Base-by-base conservation (phyloP, 352 stramenopile genomes). In the Lagenidium sp. region DNA sequence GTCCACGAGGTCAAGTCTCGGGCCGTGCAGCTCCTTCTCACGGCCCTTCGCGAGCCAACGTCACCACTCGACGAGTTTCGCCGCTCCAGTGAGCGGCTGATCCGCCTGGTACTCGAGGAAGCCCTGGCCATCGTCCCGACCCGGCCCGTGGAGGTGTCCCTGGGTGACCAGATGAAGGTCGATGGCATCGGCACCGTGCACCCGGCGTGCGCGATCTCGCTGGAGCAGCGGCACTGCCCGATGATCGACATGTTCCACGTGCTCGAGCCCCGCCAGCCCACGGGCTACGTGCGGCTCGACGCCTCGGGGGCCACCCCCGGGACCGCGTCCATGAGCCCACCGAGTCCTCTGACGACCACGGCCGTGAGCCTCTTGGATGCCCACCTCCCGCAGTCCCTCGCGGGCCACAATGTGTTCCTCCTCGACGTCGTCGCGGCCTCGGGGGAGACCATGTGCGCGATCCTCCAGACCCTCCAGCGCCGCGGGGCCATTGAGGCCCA, bases 31-130 rank as follows among this genome's bases (percentile, higher is more conserved):
- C 29, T 76, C 13, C 50, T 85, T 22, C 55, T 81, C 15, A 71
- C 68, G 12, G 60, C 47, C 13, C 22, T 82, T 22, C 41, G 54
- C 12, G 57, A 63, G 31, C 55, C 55, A 36, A 44, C 65, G n/a
- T 65, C 68, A 10, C 60, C 52, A 1, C 35, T 42, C 22, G 45
- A 32, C 40, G 46, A 68, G 28, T 68, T 77, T 45, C 57, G 53
- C n/a, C 60, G 62, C 19, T 56, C 41, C 11, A 59, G 47, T 15
- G 53, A 74, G 19, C 69, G 72, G 0, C 36, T 82, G 4, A 59
- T 79, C 43, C 64, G 72, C 6, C 56, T 82, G 3, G 36, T 82
- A 15, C 53, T 85, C 26, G 72, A 85, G 46, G 68, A 85, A 44
- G 63, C 63, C 1, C 42, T 85, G 21, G 39, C 32, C 1, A 28